Percentiles rank a stretch among this genome's conserved stretches.
phyloP scores from a whole-genome alignment of 805 yeast species.

The Nakazawaea peltata region DNA sequence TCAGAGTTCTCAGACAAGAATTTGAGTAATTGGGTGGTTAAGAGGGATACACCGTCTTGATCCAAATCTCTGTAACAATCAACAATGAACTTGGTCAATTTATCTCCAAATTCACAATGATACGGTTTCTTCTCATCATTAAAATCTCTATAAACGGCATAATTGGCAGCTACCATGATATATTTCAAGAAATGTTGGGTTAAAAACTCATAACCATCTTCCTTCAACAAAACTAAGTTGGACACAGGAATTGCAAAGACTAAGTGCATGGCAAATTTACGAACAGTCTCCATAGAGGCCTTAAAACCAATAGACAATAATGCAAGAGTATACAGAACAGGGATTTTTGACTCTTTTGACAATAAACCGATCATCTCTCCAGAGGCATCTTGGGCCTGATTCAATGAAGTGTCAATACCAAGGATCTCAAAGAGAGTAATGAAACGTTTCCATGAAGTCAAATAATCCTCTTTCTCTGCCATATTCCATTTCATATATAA shows the following conservation, averaged over 20 bases:
- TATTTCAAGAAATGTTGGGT: slow-evolving; percentile 44
- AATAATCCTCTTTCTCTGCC: slow-evolving; percentile 18
- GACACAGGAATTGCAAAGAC: slow-evolving; percentile 42
- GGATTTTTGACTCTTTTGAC: slow-evolving; percentile 40
- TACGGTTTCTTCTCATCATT: slow-evolving; percentile 32
- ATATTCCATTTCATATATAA: slow-evolving; percentile 39
- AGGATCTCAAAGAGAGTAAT: slow-evolving; percentile 71
- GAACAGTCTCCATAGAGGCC: slow-evolving; percentile 71
- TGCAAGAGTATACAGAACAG: slow-evolving; percentile 65
- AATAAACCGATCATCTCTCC: slow-evolving; percentile 52
- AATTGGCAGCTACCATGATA: slow-evolving; percentile 57
- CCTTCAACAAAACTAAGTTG: slow-evolving; percentile 38
- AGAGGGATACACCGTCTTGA: slow-evolving; percentile 17
- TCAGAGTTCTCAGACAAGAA: slow-evolving; percentile 40
- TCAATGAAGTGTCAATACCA: slow-evolving; percentile 78
- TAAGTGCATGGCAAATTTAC: slow-evolving; percentile 51
- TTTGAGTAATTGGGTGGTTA: slow-evolving; percentile 27
- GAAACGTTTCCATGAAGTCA: slow-evolving; percentile 62
- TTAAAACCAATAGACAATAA: slow-evolving; percentile 69
- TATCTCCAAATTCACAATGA: slow-evolving; percentile 52
- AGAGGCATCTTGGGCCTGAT: slow-evolving; percentile 75
- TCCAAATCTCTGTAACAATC: slow-evolving; percentile 24
- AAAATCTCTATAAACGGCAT: slow-evolving; percentile 29
- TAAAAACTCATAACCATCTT: slow-evolving; percentile 28
- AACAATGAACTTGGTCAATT: slow-evolving; percentile 36